phyloP scores from a whole-genome alignment of 2,329 filamentous ascomycete species.

The Colletotrichum scovillei region DNA sequence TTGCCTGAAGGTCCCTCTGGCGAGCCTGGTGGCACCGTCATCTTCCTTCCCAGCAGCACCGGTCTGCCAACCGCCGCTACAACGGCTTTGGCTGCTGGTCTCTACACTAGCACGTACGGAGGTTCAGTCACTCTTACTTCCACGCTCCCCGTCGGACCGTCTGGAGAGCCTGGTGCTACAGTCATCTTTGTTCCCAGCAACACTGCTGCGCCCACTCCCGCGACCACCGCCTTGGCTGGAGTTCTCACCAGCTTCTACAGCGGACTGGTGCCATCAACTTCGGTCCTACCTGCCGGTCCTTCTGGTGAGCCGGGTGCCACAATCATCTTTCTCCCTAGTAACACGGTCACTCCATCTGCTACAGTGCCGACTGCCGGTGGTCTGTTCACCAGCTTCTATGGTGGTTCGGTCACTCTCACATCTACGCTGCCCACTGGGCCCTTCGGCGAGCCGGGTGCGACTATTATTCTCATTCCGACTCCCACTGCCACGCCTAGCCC shows the following conservation, averaged over 20 bases:
- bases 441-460: conserved; percentile 5
- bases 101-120: conserved; percentile 24
- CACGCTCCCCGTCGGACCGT: neutral
- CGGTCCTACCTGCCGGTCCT: neutral
- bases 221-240: neutral
- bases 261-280: neutral
- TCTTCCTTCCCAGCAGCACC: conserved; percentile 2
- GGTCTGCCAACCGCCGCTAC: neutral
- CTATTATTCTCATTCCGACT: neutral
- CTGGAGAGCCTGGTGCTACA: conserved; percentile 5
- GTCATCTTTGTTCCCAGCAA: conserved; percentile 13
- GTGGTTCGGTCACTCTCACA: conserved; percentile 15
- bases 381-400: conserved; percentile 22
- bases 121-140: conserved; percentile 22
- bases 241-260: conserved; percentile 17
- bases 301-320: conserved; percentile 7
- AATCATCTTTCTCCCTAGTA: conserved; percentile 11
- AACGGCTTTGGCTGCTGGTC: conserved; percentile 7
- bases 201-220: neutral
- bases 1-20: neutral
- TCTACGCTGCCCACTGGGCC: neutral
- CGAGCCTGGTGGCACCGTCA: conserved; percentile 14
- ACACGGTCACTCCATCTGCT: neutral
- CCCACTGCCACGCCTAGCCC: neutral
- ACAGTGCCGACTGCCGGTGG: neutral